phyloP scores from a whole-genome alignment of 1,284 basidiomycete genomes.

The Leccinum variabile region DNA sequence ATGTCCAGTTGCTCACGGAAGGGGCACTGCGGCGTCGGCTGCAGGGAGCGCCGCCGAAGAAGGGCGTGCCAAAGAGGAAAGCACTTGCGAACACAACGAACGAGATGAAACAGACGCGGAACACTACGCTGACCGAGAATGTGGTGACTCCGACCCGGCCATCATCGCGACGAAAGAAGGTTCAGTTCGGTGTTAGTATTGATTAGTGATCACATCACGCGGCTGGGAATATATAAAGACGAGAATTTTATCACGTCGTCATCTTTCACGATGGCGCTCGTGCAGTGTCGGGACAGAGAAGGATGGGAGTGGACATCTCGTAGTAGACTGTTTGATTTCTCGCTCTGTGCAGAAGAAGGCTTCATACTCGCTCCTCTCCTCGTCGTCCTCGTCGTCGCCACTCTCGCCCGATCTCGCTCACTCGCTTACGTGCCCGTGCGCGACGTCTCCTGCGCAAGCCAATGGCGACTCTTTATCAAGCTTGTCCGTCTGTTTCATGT shows the following conservation, averaged over 20 bases:
- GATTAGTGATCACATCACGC: neutral
- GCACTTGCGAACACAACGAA: conserved; percentile 22
- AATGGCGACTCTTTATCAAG: conserved; percentile 56
- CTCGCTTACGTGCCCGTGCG: conserved; percentile 31
- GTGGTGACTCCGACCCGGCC: neutral
- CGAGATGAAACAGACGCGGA: conserved; percentile 1
- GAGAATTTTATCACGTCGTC: conserved; percentile 1
- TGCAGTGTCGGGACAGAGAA: conserved; percentile 49
- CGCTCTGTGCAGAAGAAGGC: conserved; percentile 82
- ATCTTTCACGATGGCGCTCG: conserved; percentile 37
- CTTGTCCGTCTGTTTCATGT: conserved; percentile 42
- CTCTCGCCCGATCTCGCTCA: conserved; percentile 3
- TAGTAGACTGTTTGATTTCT: conserved; percentile 72
- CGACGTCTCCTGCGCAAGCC: conserved; percentile 41
- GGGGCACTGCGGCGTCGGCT: conserved; percentile 14
- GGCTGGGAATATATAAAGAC: neutral
- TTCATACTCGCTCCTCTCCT: conserved; percentile 59
- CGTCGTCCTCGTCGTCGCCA: conserved; percentile 45
- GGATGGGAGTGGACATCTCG: conserved; percentile 67
- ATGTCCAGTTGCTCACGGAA: conserved; percentile 25
- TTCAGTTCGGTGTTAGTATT: too few species aligned
- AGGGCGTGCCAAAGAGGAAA: neutral
- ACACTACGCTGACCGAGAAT: neutral
- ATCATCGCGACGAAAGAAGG: neutral
- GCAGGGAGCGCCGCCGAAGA: neutral